Evolutionary conservation across 2,329 filamentous ascomycete genomes (phyloP), one percentile per base, ranked within the genome.

Genomic region (Neobulgaria alba): DNA sequence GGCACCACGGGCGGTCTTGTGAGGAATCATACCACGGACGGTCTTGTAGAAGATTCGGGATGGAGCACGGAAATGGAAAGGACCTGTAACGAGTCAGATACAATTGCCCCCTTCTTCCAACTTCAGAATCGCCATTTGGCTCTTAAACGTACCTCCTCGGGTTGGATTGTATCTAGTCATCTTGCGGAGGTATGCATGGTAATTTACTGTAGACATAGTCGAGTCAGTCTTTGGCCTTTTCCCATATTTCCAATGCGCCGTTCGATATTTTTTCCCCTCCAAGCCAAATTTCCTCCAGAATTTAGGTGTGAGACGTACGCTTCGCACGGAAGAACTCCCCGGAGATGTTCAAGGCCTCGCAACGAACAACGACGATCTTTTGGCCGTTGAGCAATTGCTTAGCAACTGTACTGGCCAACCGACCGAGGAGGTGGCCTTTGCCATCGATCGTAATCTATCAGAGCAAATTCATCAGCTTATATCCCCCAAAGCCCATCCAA

Each of bases 41-140:
- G 92, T 88, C 85, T 95, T 95, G 85, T 95, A 98, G 84, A 98
- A 95, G 78, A 98, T 95, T 73, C 93, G 85, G 63, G 89, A 94
- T 54, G 92, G 92, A 61, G 90, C 88, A 68, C 92, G 92, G 88
- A 95, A 96, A 76, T 98, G 92, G 88, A 96, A 98, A 71, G 92
- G 92, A 77, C 90, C 83, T 88, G 62, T 47, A 42, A 39, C 52
- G 55, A 60, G 59, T 67, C 56, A 64, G 61, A 60, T 20, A 37
- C 20, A 19, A 38, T 31, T 31, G 26, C n/a, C n/a, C n/a, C n/a
- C n/a, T n/a, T n/a, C n/a, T n/a, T n/a, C n/a, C n/a, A n/a, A n/a
- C n/a, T n/a, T n/a, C n/a, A 26, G 23, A 26, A 12, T 12, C 12
- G 23, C 7, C 7, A 26, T 26, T 7, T 26, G 23, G 23, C 23